These are phyloP conservation scores for Aegle marmelos DNA, from an alignment of 345 rosid species.

Conservation along the genomic window DNA sequence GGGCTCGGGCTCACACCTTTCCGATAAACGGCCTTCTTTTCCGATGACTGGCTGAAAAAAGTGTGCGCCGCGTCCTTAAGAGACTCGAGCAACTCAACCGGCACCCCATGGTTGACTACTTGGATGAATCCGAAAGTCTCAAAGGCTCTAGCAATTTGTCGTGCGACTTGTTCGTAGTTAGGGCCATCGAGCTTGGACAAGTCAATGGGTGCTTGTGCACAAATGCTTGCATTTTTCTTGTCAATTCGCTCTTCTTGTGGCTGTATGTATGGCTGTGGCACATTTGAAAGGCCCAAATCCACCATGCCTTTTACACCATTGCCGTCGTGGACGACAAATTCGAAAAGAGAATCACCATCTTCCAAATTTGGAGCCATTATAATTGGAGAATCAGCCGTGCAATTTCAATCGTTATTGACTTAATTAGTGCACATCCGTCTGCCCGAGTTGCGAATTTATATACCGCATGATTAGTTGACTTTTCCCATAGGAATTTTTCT, in stretches of 20 bases:
- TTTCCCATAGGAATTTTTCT: no score
- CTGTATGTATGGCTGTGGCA: conserved; percentile 32
- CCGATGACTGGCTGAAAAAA: conserved; percentile 40
- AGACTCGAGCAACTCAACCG: conserved; percentile 39
- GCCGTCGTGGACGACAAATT: conserved; percentile 50
- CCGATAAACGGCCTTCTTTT: conserved; percentile 40
- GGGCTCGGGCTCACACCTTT: conserved; percentile 47
- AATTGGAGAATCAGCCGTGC: conserved; percentile 27
- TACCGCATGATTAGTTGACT: background rate
- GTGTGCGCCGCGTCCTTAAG: conserved; percentile 41
- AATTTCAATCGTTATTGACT: conserved; percentile 14
- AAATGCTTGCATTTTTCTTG: conserved; percentile 15
- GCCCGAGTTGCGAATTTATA: background rate
- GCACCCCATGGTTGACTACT: conserved; percentile 57
- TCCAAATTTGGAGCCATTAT: background rate
- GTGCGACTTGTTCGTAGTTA: conserved; percentile 29
- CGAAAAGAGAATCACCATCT: conserved; percentile 28
- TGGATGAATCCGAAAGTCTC: conserved; percentile 58
- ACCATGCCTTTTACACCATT: conserved; percentile 57
- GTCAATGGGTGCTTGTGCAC: conserved; percentile 37
- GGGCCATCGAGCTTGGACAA: conserved; percentile 42
- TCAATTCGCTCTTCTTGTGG: conserved; percentile 44
- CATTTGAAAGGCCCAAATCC: conserved; percentile 41
- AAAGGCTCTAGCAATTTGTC: conserved; percentile 41
- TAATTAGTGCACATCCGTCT: background rate